phyloP scores from a whole-genome alignment of 1,139 yeast species.

The Pichia sp. region DNA sequence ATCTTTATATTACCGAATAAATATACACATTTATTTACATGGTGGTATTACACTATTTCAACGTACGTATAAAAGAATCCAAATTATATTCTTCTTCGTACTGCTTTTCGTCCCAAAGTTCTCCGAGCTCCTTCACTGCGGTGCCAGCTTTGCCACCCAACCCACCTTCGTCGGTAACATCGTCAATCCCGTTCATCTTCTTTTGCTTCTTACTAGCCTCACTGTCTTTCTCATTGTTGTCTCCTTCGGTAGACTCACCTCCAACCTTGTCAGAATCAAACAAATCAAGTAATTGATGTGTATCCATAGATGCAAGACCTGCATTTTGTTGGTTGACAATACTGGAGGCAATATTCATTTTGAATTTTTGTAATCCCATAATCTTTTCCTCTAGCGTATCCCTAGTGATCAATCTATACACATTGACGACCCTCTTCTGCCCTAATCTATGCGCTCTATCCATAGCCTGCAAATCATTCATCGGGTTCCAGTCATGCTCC shows the following conservation, averaged over 20 bases:
- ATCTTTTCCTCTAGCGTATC: slow-evolving; percentile 94
- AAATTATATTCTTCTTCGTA: slow-evolving; percentile 95
- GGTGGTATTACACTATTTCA: slow-evolving; percentile 26
- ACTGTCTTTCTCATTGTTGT: slow-evolving; percentile 5
- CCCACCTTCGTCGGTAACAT: slow-evolving; percentile 58
- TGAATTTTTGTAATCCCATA: slow-evolving; percentile 97
- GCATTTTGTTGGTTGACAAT: slow-evolving; percentile 95
- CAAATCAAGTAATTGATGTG: slow-evolving; percentile 86
- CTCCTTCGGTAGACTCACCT: slow-evolving; percentile 2
- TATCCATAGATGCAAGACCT: slow-evolving; percentile 93
- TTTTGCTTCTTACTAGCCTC: slow-evolving; percentile 18
- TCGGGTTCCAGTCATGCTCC: slow-evolving; percentile 99
- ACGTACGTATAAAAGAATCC: slow-evolving; percentile 83
- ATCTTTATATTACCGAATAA: background rate
- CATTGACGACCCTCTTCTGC: slow-evolving; percentile 82
- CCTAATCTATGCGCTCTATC: slow-evolving; percentile 99
- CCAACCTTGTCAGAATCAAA: slow-evolving; percentile 63
- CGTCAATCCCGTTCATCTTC: slow-evolving; percentile 6
- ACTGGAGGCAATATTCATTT: slow-evolving; percentile 94
- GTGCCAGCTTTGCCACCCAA: slow-evolving; percentile 61
- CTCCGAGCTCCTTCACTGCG: slow-evolving; percentile 85
- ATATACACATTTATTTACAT: background rate
- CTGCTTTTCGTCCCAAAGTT: slow-evolving; percentile 93
- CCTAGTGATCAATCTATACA: slow-evolving; percentile 79
- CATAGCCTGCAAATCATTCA: slow-evolving; percentile 99